phyloP scores from a whole-genome alignment of 441 rosid genomes.

The Croton laevigatus region DNA sequence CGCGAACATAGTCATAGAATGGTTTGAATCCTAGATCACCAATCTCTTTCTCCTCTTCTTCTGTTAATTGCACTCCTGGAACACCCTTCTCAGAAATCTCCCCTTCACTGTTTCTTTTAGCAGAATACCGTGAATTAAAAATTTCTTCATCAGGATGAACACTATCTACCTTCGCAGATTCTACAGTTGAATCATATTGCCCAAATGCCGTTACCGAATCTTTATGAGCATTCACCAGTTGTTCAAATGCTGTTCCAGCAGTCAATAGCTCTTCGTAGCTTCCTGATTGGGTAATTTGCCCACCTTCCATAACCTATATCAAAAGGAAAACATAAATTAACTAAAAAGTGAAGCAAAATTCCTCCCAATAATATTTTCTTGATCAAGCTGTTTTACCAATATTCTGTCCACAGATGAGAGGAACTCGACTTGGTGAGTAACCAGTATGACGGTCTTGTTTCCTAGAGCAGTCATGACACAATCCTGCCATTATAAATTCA shows the following conservation, averaged over 20 bases:
- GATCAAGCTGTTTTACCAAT: slow-evolving; percentile 41
- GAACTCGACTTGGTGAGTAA: slow-evolving; percentile 94
- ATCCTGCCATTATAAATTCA: slow-evolving; percentile 33
- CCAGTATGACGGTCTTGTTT: slow-evolving; percentile 47
- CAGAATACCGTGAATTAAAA: slow-evolving; percentile 7
- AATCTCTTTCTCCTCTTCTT: slow-evolving; percentile 69
- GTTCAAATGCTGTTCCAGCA: slow-evolving; percentile 72
- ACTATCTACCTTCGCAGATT: slow-evolving; percentile 21
- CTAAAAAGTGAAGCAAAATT: background rate
- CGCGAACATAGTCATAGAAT: slow-evolving; percentile 57
- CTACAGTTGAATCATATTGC: slow-evolving; percentile 27
- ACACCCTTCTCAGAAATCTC: slow-evolving; percentile 37
- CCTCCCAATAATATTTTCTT: background rate
- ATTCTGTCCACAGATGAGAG: slow-evolving; percentile 71
- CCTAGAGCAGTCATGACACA: slow-evolving; percentile 41
- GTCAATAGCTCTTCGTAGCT: slow-evolving; percentile 58
- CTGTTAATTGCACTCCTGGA: slow-evolving; percentile 59
- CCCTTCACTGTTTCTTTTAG: slow-evolving; percentile 31
- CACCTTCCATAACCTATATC: slow-evolving; percentile 70
- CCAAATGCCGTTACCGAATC: slow-evolving; percentile 50
- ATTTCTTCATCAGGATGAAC: slow-evolving; percentile 25
- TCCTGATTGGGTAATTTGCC: slow-evolving; percentile 64
- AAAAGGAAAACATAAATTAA: background rate
- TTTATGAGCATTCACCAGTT: slow-evolving; percentile 80
- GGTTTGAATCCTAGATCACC: slow-evolving; percentile 79